These are phyloP conservation scores for Boletus mariae DNA, from an alignment of 1,284 basidiomycete species.

Conservation along the genomic window DNA sequence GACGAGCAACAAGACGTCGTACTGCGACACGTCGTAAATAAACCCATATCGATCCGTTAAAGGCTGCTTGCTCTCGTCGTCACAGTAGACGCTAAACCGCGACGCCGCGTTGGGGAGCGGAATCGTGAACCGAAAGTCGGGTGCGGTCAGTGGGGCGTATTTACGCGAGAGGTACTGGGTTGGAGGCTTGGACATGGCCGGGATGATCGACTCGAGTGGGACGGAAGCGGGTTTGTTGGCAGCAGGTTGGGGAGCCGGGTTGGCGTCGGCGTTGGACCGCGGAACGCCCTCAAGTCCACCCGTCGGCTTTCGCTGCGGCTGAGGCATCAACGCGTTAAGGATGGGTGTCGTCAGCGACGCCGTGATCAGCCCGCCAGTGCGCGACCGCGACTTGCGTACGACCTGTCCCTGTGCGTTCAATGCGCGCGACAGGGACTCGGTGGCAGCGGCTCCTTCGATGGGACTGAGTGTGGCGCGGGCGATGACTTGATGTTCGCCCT, in stretches of 20 bases:
- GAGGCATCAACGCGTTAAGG: constrained; percentile 55
- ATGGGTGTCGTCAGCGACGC: constrained; percentile 49
- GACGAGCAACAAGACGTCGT: constrained; percentile 75
- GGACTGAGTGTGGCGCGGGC: constrained; percentile 41
- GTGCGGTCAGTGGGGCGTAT: constrained; percentile 67
- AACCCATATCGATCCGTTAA: constrained; percentile 95
- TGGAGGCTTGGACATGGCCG: constrained; percentile 81
- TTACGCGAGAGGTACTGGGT: constrained; percentile 72
- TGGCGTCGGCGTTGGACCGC: constrained; percentile 14
- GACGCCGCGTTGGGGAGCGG: constrained; percentile 56
- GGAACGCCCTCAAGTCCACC: constrained; percentile 28
- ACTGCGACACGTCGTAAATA: constrained; percentile 82
- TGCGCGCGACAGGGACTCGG: constrained; percentile 43
- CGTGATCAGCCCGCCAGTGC: constrained; percentile 32
- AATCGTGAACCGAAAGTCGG: constrained; percentile 65
- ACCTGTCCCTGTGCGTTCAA: constrained; percentile 35
- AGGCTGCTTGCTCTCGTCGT: constrained; percentile 57
- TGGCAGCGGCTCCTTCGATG: constrained; percentile 40
- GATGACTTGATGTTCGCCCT: constrained; percentile 31
- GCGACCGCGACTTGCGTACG: constrained; percentile 37
- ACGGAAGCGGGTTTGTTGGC: constrained; percentile 57
- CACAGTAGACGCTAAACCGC: constrained; percentile 49
- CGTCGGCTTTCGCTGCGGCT: constrained; percentile 44
- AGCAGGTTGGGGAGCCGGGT: constrained; percentile 15
- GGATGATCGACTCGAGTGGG: constrained; percentile 88